Conservation (phyloP, 2,329 filamentous ascomycete species). For the Neonectria punicea region DNA sequence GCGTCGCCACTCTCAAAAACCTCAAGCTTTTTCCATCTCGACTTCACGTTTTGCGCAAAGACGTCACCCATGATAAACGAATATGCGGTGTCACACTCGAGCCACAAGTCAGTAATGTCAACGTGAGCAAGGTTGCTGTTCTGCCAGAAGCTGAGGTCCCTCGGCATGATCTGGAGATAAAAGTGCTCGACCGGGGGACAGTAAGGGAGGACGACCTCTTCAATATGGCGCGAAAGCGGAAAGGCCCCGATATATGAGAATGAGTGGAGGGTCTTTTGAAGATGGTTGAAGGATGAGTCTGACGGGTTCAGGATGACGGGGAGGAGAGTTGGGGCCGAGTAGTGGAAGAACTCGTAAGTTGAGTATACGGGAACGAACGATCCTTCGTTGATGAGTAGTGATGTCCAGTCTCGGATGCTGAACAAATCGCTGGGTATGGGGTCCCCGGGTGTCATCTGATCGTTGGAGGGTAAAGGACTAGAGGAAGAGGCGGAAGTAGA, state of each 20-base stretch:
- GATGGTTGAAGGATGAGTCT: constrained; percentile 50
- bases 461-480: constrained; percentile 27
- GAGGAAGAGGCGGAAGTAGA: background rate
- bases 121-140: constrained; percentile 54
- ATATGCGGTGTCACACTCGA: constrained; percentile 64
- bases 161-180: constrained; percentile 62
- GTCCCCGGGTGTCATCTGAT: constrained; percentile 13
- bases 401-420: constrained; percentile 70
- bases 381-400: constrained; percentile 77
- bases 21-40: constrained; percentile 53
- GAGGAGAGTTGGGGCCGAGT: constrained; percentile 70
- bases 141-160: constrained; percentile 48
- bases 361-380: constrained; percentile 77
- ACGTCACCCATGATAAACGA: constrained; percentile 56
- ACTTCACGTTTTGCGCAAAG: constrained; percentile 42
- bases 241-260: constrained; percentile 74
- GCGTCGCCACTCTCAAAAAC: constrained; percentile 63
- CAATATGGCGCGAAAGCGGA: constrained; percentile 70
- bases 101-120: constrained; percentile 59
- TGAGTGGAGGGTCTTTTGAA: constrained; percentile 54
- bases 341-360: constrained; percentile 77
- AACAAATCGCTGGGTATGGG: constrained; percentile 58
- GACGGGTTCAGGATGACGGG: constrained; percentile 59
- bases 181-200: constrained; percentile 64
- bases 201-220: constrained; percentile 55